A percentile compares a stretch with the other conserved stretches of the same genome.
Evolutionary conservation across 768 basidiomycete genomes (phyloP).

Genomic region (Galerina sulciceps): DNA sequence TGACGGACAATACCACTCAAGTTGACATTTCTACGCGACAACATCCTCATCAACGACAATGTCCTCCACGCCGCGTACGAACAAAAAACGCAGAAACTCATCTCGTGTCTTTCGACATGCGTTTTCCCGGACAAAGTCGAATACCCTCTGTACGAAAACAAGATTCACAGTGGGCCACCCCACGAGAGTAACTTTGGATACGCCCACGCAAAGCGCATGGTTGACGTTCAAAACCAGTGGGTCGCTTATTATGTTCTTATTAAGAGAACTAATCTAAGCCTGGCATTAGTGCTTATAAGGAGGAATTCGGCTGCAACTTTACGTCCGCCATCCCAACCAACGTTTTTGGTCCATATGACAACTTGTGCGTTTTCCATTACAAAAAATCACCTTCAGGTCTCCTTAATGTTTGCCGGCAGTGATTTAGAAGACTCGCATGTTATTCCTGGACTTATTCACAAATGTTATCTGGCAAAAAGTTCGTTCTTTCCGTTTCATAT

Average conservation of each 20-base stretch:
- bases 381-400: neutral
- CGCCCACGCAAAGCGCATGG: constrained; percentile 93
- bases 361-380: constrained; percentile 62
- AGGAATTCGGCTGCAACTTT: constrained; percentile 93
- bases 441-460: constrained; percentile 93
- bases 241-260: constrained; percentile 22
- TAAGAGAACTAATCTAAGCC: neutral
- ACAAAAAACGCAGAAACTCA: constrained; percentile 71
- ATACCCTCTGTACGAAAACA: constrained; percentile 91
- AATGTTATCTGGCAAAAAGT: constrained; percentile 93
- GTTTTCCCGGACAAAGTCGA: constrained; percentile 96
- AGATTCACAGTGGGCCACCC: constrained; percentile 91
- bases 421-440: constrained; percentile 92
- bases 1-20: constrained; percentile 29
- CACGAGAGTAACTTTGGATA: constrained; percentile 97
- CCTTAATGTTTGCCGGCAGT: constrained; percentile 39
- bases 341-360: constrained; percentile 94
- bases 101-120: constrained; percentile 96
- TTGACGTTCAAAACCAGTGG: constrained; percentile 94
- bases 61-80: constrained; percentile 79
- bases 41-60: constrained; percentile 95
- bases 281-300: constrained; percentile 82
- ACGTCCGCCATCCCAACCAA: constrained; percentile 98
- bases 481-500: constrained; percentile 9
- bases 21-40: constrained; percentile 93